phyloP scores from a whole-genome alignment of 768 basidiomycete species.

The Tricholoma furcatifolium region DNA sequence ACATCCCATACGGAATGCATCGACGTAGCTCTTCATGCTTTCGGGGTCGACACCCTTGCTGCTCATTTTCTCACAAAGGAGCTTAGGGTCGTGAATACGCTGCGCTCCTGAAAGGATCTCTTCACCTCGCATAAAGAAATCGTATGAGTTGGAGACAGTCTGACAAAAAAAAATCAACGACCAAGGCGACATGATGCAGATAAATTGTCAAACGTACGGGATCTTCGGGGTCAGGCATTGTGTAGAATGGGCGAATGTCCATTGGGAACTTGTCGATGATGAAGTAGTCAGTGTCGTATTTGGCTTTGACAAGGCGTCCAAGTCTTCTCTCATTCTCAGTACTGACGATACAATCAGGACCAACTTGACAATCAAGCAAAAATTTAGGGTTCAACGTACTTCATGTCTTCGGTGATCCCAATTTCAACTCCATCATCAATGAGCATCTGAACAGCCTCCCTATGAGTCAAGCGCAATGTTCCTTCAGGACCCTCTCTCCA shows the following conservation, averaged over 20 bases:
- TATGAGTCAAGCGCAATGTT: slow-evolving; percentile 83
- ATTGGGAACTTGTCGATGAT: slow-evolving; percentile 99
- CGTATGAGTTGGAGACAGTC: slow-evolving; percentile 96
- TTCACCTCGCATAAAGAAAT: slow-evolving; percentile 99
- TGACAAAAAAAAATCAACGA: slow-evolving; percentile 27
- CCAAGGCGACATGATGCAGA: background rate
- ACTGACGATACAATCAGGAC: slow-evolving; percentile 39
- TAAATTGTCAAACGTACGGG: slow-evolving; percentile 50
- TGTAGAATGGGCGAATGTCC: slow-evolving; percentile 96
- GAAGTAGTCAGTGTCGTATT: slow-evolving; percentile 98
- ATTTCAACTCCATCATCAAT: slow-evolving; percentile 82
- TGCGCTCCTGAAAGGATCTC: slow-evolving; percentile 99
- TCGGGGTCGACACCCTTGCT: slow-evolving; percentile 87
- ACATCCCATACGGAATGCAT: slow-evolving; percentile 93
- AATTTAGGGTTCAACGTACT: slow-evolving; percentile 42
- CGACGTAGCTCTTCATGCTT: slow-evolving; percentile 89
- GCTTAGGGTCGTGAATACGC: slow-evolving; percentile 87
- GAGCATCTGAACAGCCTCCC: slow-evolving; percentile 84
- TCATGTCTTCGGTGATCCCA: slow-evolving; percentile 85
- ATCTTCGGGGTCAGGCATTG: slow-evolving; percentile 95
- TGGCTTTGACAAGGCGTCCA: slow-evolving; percentile 84
- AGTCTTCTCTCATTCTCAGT: slow-evolving; percentile 96
- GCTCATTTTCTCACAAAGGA: slow-evolving; percentile 84
- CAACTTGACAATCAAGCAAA: slow-evolving; percentile 7
- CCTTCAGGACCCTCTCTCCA: slow-evolving; percentile 90